Evolutionary conservation across 1,284 basidiomycete species (phyloP).

Genomic region (Tilletiopsis washingtonensis): DNA sequence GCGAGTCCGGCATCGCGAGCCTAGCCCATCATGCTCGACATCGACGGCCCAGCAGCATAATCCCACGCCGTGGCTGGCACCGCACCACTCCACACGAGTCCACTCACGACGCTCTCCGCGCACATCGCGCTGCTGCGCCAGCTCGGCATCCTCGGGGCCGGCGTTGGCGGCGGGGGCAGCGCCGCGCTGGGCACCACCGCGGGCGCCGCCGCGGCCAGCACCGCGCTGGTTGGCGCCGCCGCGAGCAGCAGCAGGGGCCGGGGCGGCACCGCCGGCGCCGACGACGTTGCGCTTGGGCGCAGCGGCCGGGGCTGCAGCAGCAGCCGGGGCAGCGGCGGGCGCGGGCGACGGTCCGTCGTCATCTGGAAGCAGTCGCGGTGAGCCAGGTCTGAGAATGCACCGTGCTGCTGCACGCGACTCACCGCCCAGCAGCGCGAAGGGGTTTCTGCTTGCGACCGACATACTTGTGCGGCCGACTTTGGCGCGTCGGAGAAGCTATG

Average conservation of each 20-base stretch:
- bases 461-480: conserved; percentile 21
- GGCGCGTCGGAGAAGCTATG: too few relatives aligned
- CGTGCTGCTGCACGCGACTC: conserved; percentile 10
- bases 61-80: background rate
- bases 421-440: conserved; percentile 45
- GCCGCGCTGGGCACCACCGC: conserved; percentile 7
- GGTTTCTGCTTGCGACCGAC: conserved; percentile 47
- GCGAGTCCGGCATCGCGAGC: too few relatives aligned
- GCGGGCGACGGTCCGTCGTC: conserved; percentile 30
- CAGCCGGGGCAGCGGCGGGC: conserved; percentile 22
- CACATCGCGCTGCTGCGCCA: background rate
- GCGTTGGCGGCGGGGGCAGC: too few relatives aligned
- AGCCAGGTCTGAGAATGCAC: background rate
- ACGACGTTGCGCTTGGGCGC: conserved; percentile 32
- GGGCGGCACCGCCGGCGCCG: conserved; percentile 26
- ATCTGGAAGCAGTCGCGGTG: conserved; percentile 9
- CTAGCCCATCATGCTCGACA: background rate
- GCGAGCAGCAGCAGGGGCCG: conserved; percentile 13
- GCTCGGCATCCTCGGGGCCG: background rate
- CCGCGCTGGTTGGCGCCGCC: conserved; percentile 20
- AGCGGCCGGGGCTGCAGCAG: conserved; percentile 32
- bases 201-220: conserved; percentile 11
- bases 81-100: background rate
- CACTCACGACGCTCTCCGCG: background rate
- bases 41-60: background rate